Base-by-base conservation (phyloP, 495 filamentous ascomycete genomes). In the Niebla homalea region DNA sequence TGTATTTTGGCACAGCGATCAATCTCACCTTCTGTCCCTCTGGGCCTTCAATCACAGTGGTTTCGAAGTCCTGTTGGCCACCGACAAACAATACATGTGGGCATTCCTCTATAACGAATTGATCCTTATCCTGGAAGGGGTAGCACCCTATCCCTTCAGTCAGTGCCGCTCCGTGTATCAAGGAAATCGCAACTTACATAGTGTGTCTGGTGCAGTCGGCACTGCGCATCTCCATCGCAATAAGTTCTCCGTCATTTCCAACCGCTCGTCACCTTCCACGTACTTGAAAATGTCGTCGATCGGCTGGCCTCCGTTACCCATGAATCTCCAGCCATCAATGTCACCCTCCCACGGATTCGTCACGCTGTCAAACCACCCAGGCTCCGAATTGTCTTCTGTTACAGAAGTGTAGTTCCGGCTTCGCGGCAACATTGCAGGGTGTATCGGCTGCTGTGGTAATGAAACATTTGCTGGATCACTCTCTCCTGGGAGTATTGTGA, bases 261-360 rank as follows among this genome's bases (percentile, higher is more conserved):
- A 53, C 36, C 87, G 64, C 51, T 85, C 80, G 15, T 87, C 78
- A 20, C 77, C 62, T 4, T 70, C 67, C 18, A 97, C 74, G 56
- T 97, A 97, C 56, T 92, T 89, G 62, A 85, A 85, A 8, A 96
- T 76, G 66, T 99, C 92, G 58, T 96, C 87, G 0, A 97, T 76
- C 50, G 90, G 90, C 66, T 99, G 92, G 0, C 92, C 92, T 22
- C 84, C 84, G 5, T 80, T 88, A 12, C 85, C 89, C 53, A 94
- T 75, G 12, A 96, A 62, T 22, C 84, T 73, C 81, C 84, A 89
- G 2, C 89, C 93, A 36, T 92, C 89, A 0, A 97, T 66, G 59
- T 92, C 84, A 23, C 78, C 87, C 50, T 89, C 84, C 82, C 84
- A 94, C 0, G 92, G 92, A 61, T 99, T 99, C 37, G 92, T 96